Base-by-base conservation (phyloP, 768 basidiomycete species). In the Termitomyces titanicus region DNA sequence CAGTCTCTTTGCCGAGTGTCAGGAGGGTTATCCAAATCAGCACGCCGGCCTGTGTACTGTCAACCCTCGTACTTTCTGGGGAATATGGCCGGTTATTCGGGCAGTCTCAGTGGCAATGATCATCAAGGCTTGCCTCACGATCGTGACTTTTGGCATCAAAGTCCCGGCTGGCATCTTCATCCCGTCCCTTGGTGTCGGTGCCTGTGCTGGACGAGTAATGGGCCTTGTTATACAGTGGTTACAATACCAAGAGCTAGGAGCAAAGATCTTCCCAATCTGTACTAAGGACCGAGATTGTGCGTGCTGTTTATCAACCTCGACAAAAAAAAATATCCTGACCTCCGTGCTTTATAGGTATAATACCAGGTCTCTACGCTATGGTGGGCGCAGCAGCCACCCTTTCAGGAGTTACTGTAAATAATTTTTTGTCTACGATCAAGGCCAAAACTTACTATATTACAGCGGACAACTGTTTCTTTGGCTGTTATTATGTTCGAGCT, bases 401-500 rank as follows among this genome's bases (percentile, higher is more conserved):
- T 44, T 94, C 94, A 27, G 96, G 97, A n/a, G 95, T 98, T 15
- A 98, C 96, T 50, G 86, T 93, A 55, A 72, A 86, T 62, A 47
- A 20, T 37, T 35, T 25, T 18, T 46, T 43, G n/a, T 46, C 29
- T 34, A 24, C 59, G 33, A 55, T 46, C 2, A 53, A 55, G 37
- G 34, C 51, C 60, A 15, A 33, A 45, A 18, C 33, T 34, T 20
- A 54, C 47, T 55, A 42, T 55, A 13, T 47, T 25, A 24, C 46
- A 91, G 86, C 77, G 92, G 34, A 94, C 92, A 22, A 94, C 92
- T 0, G 90, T 98, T 24, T 95, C 94, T 0, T 80, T 98, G 53
- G 94, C 94, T 3, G 97, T 98, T 48, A 99, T 98, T 70, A 92
- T 82, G 80, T 93, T 98, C 65, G 96, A 98, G 66, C 76, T 98